Conservation (phyloP, 2,329 filamentous ascomycete species). For the Cladosporium sphaerospermum region DNA sequence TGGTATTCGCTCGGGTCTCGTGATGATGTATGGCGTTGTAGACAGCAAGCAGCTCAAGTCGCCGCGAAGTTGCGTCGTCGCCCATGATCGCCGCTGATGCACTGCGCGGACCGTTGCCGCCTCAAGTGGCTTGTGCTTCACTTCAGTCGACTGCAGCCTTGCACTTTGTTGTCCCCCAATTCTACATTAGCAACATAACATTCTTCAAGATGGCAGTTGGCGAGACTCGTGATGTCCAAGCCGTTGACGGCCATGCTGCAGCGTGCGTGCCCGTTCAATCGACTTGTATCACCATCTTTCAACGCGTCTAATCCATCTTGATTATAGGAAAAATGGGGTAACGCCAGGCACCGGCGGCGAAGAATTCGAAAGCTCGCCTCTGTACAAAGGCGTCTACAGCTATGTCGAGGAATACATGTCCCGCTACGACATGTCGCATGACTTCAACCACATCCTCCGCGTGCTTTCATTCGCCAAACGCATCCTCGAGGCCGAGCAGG, state of each 20-base stretch:
- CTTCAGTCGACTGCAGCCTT: not conserved
- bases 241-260: not conserved
- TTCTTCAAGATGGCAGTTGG: slow-evolving; percentile 2
- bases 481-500: slow-evolving; percentile 46
- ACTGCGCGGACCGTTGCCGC: not conserved
- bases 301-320: not conserved
- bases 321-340: not conserved
- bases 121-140: slow-evolving; percentile 3
- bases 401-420: slow-evolving; percentile 69
- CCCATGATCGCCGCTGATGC: slow-evolving; percentile 6
- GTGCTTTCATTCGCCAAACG: slow-evolving; percentile 67
- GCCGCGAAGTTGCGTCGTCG: not conserved
- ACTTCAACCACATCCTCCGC: slow-evolving; percentile 76
- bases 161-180: too few relatives aligned
- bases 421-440: slow-evolving; percentile 77
- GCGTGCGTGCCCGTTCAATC: slow-evolving; percentile 2
- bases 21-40: slow-evolving; percentile 13
- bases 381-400: slow-evolving; percentile 37
- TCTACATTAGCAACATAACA: not conserved
- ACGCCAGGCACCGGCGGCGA: not conserved
- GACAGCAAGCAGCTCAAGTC: not conserved
- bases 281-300: not conserved
- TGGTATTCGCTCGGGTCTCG: slow-evolving; percentile 4
- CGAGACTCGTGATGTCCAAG: not conserved
- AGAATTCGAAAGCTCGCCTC: slow-evolving; percentile 26